phyloP scores from a whole-genome alignment of 306 rosid genomes.

The Citrullus mucosospermus region DNA sequence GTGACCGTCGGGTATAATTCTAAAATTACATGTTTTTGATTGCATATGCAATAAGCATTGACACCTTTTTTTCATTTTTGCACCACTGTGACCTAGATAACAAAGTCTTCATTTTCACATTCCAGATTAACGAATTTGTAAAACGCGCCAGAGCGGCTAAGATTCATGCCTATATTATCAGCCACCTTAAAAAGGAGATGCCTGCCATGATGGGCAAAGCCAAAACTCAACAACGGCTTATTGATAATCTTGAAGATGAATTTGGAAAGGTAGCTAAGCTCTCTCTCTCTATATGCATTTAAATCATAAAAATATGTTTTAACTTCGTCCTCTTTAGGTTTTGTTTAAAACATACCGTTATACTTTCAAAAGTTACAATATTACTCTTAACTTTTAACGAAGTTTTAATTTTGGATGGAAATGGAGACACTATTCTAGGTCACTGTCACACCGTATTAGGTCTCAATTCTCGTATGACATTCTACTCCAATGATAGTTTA shows the following conservation, averaged over 20 bases:
- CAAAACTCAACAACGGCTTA: slow-evolving; percentile 31
- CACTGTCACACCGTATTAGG: background rate
- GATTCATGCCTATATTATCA: slow-evolving; percentile 37
- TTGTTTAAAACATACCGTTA: too few species aligned
- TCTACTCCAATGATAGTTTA: background rate
- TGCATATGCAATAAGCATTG: background rate
- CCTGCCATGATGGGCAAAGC: slow-evolving; percentile 42
- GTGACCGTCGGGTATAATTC: slow-evolving; percentile 64
- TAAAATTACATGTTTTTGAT: background rate
- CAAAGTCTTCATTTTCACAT: background rate
- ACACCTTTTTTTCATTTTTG: background rate
- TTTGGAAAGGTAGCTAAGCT: slow-evolving; percentile 25
- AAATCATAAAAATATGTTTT: too few species aligned
- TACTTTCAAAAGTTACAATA: too few species aligned
- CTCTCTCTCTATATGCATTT: too few species aligned
- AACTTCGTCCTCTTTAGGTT: too few species aligned
- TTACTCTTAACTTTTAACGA: too few species aligned
- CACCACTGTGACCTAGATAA: background rate
- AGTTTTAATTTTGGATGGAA: too few species aligned
- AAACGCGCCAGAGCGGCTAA: slow-evolving; percentile 42
- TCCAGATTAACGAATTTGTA: slow-evolving; percentile 38
- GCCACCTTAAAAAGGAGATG: slow-evolving; percentile 45
- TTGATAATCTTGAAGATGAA: slow-evolving; percentile 41
- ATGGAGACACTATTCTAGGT: background rate
- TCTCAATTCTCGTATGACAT: background rate